These are phyloP conservation scores for Dispira simplex DNA, from an alignment of 192 early-diverging fungal genomes.

Conservation along the genomic window DNA sequence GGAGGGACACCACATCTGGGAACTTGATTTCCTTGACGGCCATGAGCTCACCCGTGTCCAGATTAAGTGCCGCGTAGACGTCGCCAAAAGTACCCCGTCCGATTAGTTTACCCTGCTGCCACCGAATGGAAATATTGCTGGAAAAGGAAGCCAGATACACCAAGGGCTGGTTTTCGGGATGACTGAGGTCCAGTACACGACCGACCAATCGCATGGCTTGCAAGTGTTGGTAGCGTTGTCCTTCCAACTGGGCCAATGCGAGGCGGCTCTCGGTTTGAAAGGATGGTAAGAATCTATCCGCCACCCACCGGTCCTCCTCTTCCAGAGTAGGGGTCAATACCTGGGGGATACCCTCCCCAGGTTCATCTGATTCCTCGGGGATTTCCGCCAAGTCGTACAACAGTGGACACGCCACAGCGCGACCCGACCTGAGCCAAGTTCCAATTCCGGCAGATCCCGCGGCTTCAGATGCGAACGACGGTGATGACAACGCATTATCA, in stretches of 20 bases:
- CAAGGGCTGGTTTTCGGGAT: conserved; percentile 65
- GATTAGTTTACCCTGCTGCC: conserved; percentile 73
- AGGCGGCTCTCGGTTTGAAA: conserved; percentile 34
- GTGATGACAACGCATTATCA: not conserved
- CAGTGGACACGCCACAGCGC: not conserved
- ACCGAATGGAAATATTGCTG: conserved; percentile 64
- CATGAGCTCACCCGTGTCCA: conserved; percentile 71
- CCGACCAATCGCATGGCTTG: conserved; percentile 43
- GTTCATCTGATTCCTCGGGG: not conserved
- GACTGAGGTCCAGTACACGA: conserved; percentile 56
- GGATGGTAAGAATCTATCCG: conserved; percentile 15
- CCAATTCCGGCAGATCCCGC: not conserved
- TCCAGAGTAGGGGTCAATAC: not conserved
- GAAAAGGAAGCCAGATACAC: conserved; percentile 59
- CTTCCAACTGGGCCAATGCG: conserved; percentile 36
- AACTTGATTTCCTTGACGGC: conserved; percentile 88
- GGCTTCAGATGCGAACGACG: not conserved
- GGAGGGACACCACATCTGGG: conserved; percentile 39
- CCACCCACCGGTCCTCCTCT: conserved; percentile 16
- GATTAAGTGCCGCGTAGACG: conserved; percentile 71
- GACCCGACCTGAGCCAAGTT: not conserved
- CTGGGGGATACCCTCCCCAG: not conserved
- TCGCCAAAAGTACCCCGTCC: conserved; percentile 80
- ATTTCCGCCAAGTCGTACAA: not conserved
- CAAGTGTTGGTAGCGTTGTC: conserved; percentile 26